A percentile compares a stretch with the other conserved stretches of the same genome.
phyloP scores from a whole-genome alignment of 2,329 filamentous ascomycete species.

The Fusarium penzigii region DNA sequence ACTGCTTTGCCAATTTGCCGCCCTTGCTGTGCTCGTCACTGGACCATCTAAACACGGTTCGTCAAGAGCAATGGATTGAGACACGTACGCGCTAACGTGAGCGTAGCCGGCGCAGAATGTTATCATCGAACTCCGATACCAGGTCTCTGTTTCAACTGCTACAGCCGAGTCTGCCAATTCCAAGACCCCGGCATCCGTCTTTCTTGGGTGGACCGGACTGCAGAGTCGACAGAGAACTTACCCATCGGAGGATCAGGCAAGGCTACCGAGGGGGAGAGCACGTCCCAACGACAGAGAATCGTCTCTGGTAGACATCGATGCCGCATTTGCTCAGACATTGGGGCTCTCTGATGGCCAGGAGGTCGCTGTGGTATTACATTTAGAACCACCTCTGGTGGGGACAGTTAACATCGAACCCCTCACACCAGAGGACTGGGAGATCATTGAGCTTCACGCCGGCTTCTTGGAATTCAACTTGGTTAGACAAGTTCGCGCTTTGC shows the following conservation, averaged over 20 bases:
- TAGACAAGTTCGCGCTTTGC: constrained; percentile 88
- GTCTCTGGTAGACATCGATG: constrained; percentile 80
- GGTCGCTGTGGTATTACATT: constrained; percentile 70
- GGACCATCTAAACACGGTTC: constrained; percentile 76
- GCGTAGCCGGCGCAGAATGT: constrained; percentile 88
- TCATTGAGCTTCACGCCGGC: constrained; percentile 94
- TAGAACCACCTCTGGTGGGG: constrained; percentile 88
- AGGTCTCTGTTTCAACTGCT: constrained; percentile 50
- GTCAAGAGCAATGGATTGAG: constrained; percentile 50
- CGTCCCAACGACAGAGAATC: constrained; percentile 72
- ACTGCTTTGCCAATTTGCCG: constrained; percentile 92
- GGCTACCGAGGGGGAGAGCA: constrained; percentile 61
- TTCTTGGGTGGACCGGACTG: constrained; percentile 97
- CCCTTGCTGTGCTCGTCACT: constrained; percentile 80
- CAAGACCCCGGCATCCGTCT: constrained; percentile 67
- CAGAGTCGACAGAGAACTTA: constrained; percentile 82
- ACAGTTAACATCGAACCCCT: constrained; percentile 96
- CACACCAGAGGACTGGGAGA: constrained; percentile 96
- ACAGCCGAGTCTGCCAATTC: constrained; percentile 34
- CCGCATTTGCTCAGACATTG: constrained; percentile 77
- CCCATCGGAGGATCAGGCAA: constrained; percentile 72
- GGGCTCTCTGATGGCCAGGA: constrained; percentile 82
- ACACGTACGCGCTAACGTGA: constrained; percentile 8
- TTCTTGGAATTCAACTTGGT: constrained; percentile 94
- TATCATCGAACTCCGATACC: constrained; percentile 83